Percentiles rank a stretch among this genome's conserved stretches.
Evolutionary conservation across 2,329 filamentous ascomycete genomes (phyloP).

Genomic region (Colletotrichum limetticola): DNA sequence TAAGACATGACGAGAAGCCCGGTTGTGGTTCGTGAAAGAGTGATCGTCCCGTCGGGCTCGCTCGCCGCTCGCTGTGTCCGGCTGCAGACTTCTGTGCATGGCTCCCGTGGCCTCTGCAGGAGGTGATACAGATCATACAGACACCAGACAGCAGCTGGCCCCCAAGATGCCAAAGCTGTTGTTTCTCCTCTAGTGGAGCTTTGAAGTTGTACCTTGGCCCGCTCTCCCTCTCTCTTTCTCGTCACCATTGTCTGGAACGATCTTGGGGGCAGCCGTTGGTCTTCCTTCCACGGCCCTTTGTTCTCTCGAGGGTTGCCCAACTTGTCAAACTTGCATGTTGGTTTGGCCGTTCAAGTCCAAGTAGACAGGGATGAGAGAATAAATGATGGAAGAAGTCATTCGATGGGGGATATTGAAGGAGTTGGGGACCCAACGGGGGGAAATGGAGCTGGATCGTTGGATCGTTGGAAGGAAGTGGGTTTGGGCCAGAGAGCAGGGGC

Average conservation of each 20-base stretch:
- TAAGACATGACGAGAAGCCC: background rate
- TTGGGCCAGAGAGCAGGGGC: slow-evolving; percentile 9
- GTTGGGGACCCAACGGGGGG: background rate
- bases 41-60: background rate
- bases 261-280: slow-evolving; percentile 1
- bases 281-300: background rate
- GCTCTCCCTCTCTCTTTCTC: background rate
- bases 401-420: slow-evolving; percentile 29
- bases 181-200: background rate
- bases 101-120: slow-evolving; percentile 2
- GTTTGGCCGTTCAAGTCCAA: slow-evolving; percentile 10
- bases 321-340: slow-evolving; percentile 9
- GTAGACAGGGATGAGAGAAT: background rate
- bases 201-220: background rate
- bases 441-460: slow-evolving; percentile 1
- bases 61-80: background rate
- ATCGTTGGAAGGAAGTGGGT: slow-evolving; percentile 2
- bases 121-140: slow-evolving; percentile 6
- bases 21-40: background rate
- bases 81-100: background rate
- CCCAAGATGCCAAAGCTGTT: slow-evolving; percentile 2
- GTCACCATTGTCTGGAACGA: background rate
- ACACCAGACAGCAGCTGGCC: background rate
- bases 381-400: slow-evolving; percentile 1
- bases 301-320: background rate